A percentile compares a stretch with the other conserved stretches of the same genome.
These are phyloP conservation scores for Lantana camara DNA, from an alignment of 257 asterid species.

Conservation along the genomic window DNA sequence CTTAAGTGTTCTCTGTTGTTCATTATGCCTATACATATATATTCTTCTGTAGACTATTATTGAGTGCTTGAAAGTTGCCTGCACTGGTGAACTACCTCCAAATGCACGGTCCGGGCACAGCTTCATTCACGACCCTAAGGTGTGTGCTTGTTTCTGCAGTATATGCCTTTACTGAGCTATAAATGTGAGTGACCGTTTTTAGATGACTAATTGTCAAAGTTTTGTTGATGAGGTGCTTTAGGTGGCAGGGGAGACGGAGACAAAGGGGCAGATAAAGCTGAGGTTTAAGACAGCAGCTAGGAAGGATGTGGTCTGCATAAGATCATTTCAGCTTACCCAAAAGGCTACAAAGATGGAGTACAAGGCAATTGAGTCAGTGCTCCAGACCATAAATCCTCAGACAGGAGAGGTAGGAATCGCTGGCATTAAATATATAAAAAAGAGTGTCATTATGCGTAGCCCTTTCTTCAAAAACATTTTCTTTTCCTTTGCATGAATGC, in stretches of 20 bases:
- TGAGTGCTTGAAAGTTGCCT: conserved; percentile 98
- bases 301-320: conserved; percentile 97
- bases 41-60: conserved; percentile 69
- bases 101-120: conserved; percentile 98
- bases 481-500: not conserved
- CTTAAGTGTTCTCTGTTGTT: not conserved
- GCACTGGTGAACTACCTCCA: conserved; percentile 96
- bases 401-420: conserved; percentile 78
- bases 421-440: not conserved
- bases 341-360: conserved; percentile 98
- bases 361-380: conserved; percentile 97
- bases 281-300: conserved; percentile 96
- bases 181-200: not conserved
- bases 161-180: not conserved
- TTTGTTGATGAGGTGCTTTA: conserved; percentile 32
- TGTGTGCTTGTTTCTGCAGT: conserved; percentile 27
- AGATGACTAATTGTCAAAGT: not conserved
- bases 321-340: conserved; percentile 97
- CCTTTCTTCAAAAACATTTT: conserved; percentile 1
- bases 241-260: conserved; percentile 99
- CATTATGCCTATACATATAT: not conserved
- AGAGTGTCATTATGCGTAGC: conserved; percentile 12
- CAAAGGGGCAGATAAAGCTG: conserved; percentile 96
- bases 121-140: conserved; percentile 97
- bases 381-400: conserved; percentile 94